phyloP scores from a whole-genome alignment of 371 early-diverging fungal species.

The Lichtheimia corymbifera region DNA sequence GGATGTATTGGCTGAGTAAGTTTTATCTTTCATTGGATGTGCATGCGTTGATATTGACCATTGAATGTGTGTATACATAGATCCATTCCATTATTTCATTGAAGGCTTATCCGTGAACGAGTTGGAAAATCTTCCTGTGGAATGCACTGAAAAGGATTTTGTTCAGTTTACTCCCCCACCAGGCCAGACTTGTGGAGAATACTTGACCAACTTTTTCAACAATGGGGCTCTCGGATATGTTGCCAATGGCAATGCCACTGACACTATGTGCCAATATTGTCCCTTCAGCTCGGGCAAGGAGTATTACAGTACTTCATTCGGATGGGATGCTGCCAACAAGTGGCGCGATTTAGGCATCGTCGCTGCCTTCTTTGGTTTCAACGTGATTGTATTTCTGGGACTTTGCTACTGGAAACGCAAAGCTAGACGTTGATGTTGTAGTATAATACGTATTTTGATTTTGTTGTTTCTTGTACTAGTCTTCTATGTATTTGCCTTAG shows the following conservation, averaged over 20 bases:
- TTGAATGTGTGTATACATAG: conserved; percentile 18
- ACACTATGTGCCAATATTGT: conserved; percentile 57
- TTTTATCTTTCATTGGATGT: neutral
- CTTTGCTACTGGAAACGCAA: conserved; percentile 30
- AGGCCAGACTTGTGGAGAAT: conserved; percentile 58
- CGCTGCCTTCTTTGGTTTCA: conserved; percentile 51
- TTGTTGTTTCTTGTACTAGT: too few relatives aligned
- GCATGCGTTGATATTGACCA: neutral
- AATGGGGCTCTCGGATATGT: conserved; percentile 55
- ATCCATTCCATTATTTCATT: conserved; percentile 68
- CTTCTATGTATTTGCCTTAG: too few relatives aligned
- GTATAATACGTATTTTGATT: too few relatives aligned
- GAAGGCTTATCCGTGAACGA: conserved; percentile 69
- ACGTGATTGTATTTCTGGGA: conserved; percentile 37
- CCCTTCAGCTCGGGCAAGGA: conserved; percentile 53
- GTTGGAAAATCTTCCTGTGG: conserved; percentile 45
- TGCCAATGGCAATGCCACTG: conserved; percentile 38
- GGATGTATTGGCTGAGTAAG: conserved; percentile 64
- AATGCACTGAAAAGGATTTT: conserved; percentile 49
- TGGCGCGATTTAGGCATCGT: conserved; percentile 70
- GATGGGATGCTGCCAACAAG: conserved; percentile 58
- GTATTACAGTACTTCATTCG: conserved; percentile 40
- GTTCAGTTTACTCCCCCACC: conserved; percentile 51
- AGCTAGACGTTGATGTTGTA: conserved; percentile 18
- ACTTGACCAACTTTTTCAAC: conserved; percentile 45